A percentile compares a stretch with the other conserved stretches of the same genome.
phyloP scores from a whole-genome alignment of 352 stramenopile species.

The Phytophthora podocarpi region DNA sequence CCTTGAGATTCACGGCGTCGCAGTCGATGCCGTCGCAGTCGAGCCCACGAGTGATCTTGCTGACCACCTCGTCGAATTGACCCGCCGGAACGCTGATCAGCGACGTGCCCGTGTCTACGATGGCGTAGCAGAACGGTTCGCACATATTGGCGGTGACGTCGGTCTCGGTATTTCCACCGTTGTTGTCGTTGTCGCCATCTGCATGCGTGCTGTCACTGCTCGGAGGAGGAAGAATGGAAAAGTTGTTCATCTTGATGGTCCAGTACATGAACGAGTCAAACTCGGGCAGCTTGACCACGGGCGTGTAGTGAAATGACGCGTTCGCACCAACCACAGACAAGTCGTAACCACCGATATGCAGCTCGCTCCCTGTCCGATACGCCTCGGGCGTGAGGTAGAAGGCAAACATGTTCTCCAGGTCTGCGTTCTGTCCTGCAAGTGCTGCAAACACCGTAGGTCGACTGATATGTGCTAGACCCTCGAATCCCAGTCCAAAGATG shows the following conservation, averaged over 20 bases:
- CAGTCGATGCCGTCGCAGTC: constrained; percentile 77
- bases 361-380: constrained; percentile 67
- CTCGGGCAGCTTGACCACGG: constrained; percentile 80
- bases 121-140: constrained; percentile 81
- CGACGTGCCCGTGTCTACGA: constrained; percentile 90
- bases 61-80: constrained; percentile 68
- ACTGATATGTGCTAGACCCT: constrained; percentile 87
- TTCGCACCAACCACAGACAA: constrained; percentile 80
- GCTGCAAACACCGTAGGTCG: constrained; percentile 82
- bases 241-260: constrained; percentile 81
- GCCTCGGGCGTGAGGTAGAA: constrained; percentile 88
- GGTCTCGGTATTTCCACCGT: background rate
- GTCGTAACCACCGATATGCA: constrained; percentile 88
- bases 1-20: constrained; percentile 43
- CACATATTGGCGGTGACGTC: constrained; percentile 59
- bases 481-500: constrained; percentile 87
- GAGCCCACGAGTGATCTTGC: constrained; percentile 61
- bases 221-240: constrained; percentile 31
- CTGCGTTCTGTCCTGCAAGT: constrained; percentile 66
- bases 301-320: constrained; percentile 89
- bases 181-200: background rate
- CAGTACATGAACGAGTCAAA: constrained; percentile 88
- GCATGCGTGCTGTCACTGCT: background rate
- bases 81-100: constrained; percentile 82
- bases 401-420: constrained; percentile 87